phyloP scores from a whole-genome alignment of 2,329 filamentous ascomycete genomes.

The Aspergillus carbonarius region DNA sequence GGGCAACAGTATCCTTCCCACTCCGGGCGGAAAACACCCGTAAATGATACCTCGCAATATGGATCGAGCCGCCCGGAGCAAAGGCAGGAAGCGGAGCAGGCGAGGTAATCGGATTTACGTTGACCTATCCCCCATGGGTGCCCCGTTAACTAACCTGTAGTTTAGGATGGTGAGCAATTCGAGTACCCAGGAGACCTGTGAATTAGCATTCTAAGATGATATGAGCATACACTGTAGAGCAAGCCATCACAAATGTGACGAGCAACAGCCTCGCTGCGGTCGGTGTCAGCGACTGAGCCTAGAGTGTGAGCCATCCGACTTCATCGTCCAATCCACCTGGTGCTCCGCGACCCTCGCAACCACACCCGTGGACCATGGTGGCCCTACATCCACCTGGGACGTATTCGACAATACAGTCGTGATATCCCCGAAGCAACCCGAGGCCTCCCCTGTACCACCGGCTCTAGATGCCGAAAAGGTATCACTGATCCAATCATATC shows the following conservation, averaged over 20 bases:
- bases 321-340: not conserved
- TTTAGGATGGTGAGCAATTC: too few species aligned
- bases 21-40: too few species aligned
- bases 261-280: not conserved
- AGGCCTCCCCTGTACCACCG: not conserved
- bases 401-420: not conserved
- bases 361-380: not conserved
- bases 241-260: not conserved
- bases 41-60: too few species aligned
- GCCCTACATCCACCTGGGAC: not conserved
- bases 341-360: not conserved
- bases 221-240: not conserved
- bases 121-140: too few species aligned
- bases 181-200: too few species aligned
- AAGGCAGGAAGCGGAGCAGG: too few species aligned
- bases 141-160: too few species aligned
- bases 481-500: not conserved
- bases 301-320: not conserved
- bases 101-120: too few species aligned
- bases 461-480: not conserved
- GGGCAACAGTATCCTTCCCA: too few species aligned
- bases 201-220: too few species aligned
- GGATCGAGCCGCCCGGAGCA: too few species aligned
- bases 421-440: not conserved
- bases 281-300: not conserved